phyloP scores from a whole-genome alignment of 2,329 filamentous ascomycete species.

The Chrysoporthe puriensis region DNA sequence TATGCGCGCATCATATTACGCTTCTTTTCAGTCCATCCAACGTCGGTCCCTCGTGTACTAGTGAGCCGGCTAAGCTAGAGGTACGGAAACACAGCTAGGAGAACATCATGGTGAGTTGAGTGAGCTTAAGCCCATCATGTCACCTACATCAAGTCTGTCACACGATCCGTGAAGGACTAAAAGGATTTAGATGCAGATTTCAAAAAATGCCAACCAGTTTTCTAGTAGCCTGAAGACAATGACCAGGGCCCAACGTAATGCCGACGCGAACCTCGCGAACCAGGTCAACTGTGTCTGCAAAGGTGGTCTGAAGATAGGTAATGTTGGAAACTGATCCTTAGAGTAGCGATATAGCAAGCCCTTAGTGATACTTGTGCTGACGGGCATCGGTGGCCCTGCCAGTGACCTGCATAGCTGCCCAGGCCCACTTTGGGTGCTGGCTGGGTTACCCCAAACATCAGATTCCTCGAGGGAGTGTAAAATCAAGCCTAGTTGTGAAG shows the following conservation, averaged over 20 bases:
- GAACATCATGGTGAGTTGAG: not conserved
- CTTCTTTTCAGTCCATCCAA: not conserved
- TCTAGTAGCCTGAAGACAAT: not conserved
- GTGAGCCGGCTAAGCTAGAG: not conserved
- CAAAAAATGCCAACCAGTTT: not conserved
- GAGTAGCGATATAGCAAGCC: not conserved
- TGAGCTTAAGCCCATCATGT: not conserved
- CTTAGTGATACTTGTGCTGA: conserved; percentile 1
- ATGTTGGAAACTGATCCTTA: not conserved
- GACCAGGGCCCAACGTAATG: not conserved
- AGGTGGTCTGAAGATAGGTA: not conserved
- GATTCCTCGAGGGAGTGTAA: conserved; percentile 9
- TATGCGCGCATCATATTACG: not conserved
- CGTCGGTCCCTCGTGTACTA: not conserved
- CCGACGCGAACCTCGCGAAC: not conserved
- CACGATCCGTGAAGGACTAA: not conserved
- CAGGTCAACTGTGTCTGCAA: not conserved
- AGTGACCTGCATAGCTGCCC: conserved; percentile 7
- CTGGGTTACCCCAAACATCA: conserved; percentile 14
- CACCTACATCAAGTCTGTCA: not conserved
- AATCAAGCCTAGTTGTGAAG: conserved; percentile 11
- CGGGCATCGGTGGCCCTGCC: conserved; percentile 16
- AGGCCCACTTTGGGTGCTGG: conserved; percentile 7
- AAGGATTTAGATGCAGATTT: not conserved
- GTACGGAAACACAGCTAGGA: not conserved